Conservation (phyloP, 1,284 basidiomycete genomes). For the Ustilago sp. region DNA sequence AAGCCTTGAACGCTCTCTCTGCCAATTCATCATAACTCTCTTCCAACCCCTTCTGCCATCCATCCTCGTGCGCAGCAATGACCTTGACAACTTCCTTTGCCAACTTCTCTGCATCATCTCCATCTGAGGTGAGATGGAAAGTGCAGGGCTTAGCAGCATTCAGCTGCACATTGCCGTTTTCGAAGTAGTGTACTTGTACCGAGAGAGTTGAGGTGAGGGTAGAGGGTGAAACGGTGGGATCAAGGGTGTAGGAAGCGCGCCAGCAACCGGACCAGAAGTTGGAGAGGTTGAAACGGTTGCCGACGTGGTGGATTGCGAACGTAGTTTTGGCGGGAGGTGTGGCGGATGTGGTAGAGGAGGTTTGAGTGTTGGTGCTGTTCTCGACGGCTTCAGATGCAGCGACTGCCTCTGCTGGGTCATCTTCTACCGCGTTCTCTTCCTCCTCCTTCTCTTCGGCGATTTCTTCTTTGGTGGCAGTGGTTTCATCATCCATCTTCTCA, state of each 20-base stretch:
- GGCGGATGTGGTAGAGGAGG: conserved; percentile 4
- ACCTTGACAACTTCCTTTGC: conserved; percentile 45
- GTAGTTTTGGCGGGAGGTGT: conserved; percentile 21
- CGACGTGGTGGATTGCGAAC: conserved; percentile 61
- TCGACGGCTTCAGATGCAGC: conserved; percentile 20
- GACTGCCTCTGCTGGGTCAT: conserved; percentile 30
- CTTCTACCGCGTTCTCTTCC: conserved; percentile 1
- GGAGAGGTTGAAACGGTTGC: conserved; percentile 65
- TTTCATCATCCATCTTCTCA: conserved; percentile 19
- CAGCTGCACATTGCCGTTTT: conserved; percentile 68
- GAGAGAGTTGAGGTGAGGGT: conserved; percentile 30
- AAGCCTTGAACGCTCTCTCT: conserved; percentile 63
- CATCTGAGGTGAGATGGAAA: conserved; percentile 30
- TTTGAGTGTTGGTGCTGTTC: conserved; percentile 2
- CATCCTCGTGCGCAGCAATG: conserved; percentile 57
- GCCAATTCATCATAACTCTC: conserved; percentile 51
- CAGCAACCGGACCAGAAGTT: conserved; percentile 68
- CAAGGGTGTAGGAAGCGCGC: conserved; percentile 59
- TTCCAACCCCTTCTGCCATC: conserved; percentile 56
- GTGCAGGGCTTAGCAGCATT: conserved; percentile 37
- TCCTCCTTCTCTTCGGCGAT: neutral
- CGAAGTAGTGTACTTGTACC: conserved; percentile 68
- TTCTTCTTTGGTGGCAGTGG: conserved; percentile 7
- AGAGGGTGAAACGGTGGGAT: conserved; percentile 13
- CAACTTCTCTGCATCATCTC: conserved; percentile 4